phyloP scores from a whole-genome alignment of 202 grass and related monocot genomes.

The Zoysia matrella region DNA sequence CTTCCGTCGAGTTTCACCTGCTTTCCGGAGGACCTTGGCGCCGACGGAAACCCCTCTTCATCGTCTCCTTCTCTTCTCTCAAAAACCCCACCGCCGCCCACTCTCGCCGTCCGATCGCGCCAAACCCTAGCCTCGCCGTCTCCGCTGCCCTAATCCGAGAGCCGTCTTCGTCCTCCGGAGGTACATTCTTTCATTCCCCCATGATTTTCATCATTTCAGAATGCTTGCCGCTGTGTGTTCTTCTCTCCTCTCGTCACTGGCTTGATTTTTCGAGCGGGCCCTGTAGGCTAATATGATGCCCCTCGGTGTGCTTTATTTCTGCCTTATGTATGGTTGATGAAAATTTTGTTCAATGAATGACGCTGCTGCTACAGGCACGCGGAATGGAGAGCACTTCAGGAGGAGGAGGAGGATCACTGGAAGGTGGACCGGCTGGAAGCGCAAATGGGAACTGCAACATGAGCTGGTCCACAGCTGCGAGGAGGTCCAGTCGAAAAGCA shows the following conservation, averaged over 20 bases:
- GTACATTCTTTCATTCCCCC: neutral
- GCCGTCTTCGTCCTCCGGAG: neutral
- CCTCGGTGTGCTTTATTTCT: neutral
- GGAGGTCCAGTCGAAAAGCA: slow-evolving; percentile 31
- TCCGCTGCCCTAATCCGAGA: neutral
- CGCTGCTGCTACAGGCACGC: neutral
- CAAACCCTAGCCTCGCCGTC: slow-evolving; percentile 3
- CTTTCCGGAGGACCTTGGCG: neutral
- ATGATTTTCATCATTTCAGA: neutral
- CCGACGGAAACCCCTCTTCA: neutral
- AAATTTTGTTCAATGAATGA: neutral
- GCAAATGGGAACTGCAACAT: neutral
- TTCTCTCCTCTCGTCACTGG: no score
- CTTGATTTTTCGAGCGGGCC: neutral
- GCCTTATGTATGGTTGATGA: neutral
- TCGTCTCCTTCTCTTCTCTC: neutral
- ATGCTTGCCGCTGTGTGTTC: slow-evolving; percentile 2
- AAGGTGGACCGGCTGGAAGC: neutral
- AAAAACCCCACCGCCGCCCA: slow-evolving; percentile 10
- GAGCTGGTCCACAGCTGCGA: neutral
- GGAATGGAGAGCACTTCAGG: slow-evolving; percentile 35
- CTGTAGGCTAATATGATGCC: neutral
- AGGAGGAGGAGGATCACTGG: neutral
- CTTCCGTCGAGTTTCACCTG: neutral
- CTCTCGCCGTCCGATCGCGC: neutral